Conservation (phyloP, 1,284 basidiomycete species). For the Ceratobasidium sp. region DNA sequence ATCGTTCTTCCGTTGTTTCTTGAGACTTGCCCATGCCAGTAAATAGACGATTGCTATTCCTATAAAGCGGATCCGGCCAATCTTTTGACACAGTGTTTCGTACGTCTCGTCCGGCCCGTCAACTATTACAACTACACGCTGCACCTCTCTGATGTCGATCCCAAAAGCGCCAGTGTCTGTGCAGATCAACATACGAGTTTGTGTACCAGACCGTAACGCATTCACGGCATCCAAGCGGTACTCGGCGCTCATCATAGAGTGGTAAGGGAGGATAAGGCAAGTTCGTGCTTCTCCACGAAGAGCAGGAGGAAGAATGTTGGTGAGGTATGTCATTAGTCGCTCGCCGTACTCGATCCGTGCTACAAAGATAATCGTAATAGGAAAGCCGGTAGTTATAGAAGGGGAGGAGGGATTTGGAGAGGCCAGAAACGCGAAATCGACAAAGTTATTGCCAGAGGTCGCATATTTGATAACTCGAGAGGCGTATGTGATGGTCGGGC, state of each 20-base stretch:
- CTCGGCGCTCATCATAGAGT: background rate
- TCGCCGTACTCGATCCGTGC: background rate
- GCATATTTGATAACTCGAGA: background rate
- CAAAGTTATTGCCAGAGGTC: background rate
- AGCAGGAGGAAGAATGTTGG: background rate
- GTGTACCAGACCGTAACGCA: background rate
- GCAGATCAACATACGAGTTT: conserved; percentile 2
- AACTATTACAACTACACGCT: background rate
- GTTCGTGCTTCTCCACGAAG: background rate
- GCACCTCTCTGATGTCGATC: background rate
- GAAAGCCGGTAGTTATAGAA: background rate
- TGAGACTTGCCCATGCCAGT: background rate
- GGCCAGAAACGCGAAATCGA: background rate
- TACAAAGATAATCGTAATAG: background rate
- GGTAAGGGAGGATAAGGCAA: background rate
- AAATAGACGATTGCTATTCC: background rate
- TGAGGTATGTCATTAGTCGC: background rate
- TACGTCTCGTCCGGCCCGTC: background rate
- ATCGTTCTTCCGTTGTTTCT: background rate
- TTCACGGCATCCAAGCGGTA: background rate
- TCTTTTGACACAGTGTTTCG: background rate
- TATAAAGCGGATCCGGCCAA: background rate
- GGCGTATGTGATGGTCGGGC: background rate
- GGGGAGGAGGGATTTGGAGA: background rate
- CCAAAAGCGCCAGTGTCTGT: background rate